phyloP scores from a whole-genome alignment of 1,139 yeast species.

The Lodderomyces metapsilosis region DNA sequence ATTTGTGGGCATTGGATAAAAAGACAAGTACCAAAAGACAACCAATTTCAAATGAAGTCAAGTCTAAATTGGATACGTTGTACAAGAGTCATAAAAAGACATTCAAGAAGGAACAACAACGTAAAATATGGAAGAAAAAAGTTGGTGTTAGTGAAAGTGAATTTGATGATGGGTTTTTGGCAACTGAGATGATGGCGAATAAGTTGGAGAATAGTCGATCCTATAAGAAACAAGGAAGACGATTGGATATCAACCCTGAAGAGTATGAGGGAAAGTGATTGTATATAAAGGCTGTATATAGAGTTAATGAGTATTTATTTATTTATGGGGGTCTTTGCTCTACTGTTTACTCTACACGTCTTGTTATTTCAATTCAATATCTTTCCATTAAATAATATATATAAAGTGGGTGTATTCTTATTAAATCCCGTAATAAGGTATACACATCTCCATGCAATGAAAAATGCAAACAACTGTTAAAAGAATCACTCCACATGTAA shows the following conservation, averaged over 20 bases:
- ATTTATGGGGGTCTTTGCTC: too few species aligned
- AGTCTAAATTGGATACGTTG: slow-evolving; percentile 36
- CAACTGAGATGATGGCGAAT: slow-evolving; percentile 27
- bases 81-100: slow-evolving; percentile 43
- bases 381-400: slow-evolving; percentile 1
- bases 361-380: neutral
- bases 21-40: slow-evolving; percentile 54
- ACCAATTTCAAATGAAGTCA: slow-evolving; percentile 28
- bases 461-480: neutral
- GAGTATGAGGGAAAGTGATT: slow-evolving; percentile 22
- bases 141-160: slow-evolving; percentile 27
- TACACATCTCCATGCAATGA: neutral
- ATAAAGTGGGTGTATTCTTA: neutral
- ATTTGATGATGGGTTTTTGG: slow-evolving; percentile 29
- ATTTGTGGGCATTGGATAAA: slow-evolving; percentile 81
- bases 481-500: neutral
- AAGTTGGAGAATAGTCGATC: slow-evolving; percentile 33
- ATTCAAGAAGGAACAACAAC: slow-evolving; percentile 42
- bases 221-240: slow-evolving; percentile 34
- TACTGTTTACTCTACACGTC: neutral
- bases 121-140: slow-evolving; percentile 42
- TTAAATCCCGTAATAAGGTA: slow-evolving; percentile 5
- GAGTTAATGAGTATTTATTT: neutral
- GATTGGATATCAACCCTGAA: slow-evolving; percentile 21
- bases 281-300: neutral